phyloP scores from a whole-genome alignment of 2,329 filamentous ascomycete genomes.

The Penicillium sp. region DNA sequence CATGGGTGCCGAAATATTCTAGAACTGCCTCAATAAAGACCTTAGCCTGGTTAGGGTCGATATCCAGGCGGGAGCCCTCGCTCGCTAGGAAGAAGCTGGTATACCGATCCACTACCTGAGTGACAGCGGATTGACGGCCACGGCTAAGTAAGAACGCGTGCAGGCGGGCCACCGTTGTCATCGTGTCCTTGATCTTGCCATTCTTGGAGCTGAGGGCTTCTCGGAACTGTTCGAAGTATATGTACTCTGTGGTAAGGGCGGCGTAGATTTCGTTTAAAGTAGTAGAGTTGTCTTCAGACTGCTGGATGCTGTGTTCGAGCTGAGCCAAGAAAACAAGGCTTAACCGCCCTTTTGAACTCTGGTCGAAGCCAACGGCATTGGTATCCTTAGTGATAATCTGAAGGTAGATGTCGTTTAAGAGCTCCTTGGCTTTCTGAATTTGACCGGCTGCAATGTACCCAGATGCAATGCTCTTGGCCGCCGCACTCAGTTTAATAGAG shows the following conservation, averaged over 20 bases:
- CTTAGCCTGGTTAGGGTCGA: constrained; percentile 23
- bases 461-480: constrained; percentile 31
- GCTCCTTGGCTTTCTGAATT: constrained; percentile 26
- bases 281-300: constrained; percentile 15
- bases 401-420: constrained; percentile 33
- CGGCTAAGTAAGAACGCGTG: constrained; percentile 26
- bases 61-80: constrained; percentile 23
- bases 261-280: constrained; percentile 39
- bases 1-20: constrained; percentile 30
- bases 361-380: constrained; percentile 25
- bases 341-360: constrained; percentile 29
- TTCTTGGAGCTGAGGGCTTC: constrained; percentile 32
- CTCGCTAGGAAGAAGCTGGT: constrained; percentile 26
- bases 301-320: constrained; percentile 35
- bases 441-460: constrained; percentile 32
- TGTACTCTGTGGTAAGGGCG: constrained; percentile 37
- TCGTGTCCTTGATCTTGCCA: constrained; percentile 31
- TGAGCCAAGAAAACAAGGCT: constrained; percentile 40
- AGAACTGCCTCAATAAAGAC: constrained; percentile 28
- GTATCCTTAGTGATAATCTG: constrained; percentile 33
- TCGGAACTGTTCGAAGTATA: constrained; percentile 36
- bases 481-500: constrained; percentile 24
- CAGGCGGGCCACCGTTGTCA: constrained; percentile 29
- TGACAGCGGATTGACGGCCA: constrained; percentile 20
- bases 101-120: constrained; percentile 26